Evolutionary conservation across 148 eudicot species (phyloP).

Genomic region (Vaccinium darrowii): DNA sequence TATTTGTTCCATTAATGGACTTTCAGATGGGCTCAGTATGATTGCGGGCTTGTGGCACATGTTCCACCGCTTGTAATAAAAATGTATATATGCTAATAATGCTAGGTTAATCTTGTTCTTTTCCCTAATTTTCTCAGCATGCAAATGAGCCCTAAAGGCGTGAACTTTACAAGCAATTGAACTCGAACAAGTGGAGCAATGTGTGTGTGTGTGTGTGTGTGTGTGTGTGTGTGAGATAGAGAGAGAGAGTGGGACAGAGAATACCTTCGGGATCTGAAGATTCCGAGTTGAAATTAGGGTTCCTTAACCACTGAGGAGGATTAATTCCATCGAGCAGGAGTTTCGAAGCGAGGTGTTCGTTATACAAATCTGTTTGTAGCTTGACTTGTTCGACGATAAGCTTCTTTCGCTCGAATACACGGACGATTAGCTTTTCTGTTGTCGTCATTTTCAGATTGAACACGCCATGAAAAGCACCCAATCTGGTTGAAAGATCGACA

Average conservation of each 20-base stretch:
- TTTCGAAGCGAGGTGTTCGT: slow-evolving; percentile 70
- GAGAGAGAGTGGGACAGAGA: not conserved
- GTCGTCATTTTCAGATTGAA: slow-evolving; percentile 42
- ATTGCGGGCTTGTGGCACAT: too few species aligned
- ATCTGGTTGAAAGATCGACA: not conserved
- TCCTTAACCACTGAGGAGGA: slow-evolving; percentile 66
- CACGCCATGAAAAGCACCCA: not conserved
- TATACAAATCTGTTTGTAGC: slow-evolving; percentile 58
- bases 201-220: not conserved
- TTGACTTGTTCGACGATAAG: slow-evolving; percentile 54
- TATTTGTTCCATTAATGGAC: too few species aligned
- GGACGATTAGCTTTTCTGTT: slow-evolving; percentile 67
- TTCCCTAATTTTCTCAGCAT: not conserved
- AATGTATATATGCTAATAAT: too few species aligned
- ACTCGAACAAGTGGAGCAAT: not conserved
- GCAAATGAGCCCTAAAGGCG: not conserved
- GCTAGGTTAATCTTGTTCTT: not conserved
- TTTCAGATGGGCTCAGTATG: too few species aligned
- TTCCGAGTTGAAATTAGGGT: slow-evolving; percentile 29
- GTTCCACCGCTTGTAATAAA: too few species aligned
- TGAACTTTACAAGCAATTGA: not conserved
- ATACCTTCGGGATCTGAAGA: slow-evolving; percentile 29
- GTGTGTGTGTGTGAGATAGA: not conserved
- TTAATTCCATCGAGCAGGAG: slow-evolving; percentile 62
- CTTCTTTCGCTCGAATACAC: slow-evolving; percentile 69